Base-by-base conservation (phyloP, 345 rosid genomes). In the Hirschfeldia incana region DNA sequence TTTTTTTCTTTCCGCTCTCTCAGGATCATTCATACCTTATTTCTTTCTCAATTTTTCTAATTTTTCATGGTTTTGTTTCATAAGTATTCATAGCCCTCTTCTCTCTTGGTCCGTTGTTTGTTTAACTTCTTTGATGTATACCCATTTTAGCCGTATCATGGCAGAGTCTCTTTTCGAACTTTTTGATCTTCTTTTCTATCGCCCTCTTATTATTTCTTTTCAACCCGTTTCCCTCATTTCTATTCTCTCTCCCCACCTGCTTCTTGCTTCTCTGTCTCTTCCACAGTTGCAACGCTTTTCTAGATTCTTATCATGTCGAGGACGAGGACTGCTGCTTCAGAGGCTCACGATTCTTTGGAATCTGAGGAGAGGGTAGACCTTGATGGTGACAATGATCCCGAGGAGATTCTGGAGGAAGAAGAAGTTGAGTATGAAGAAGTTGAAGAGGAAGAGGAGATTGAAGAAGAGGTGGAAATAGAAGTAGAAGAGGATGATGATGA, bases 281-380 rank as follows among this genome's bases (percentile, higher is more conserved):
- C 78, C 92, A 89, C 92, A 94, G 91, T 87, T 86, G 80, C 88
- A 84, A 78, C 87, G 83, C 85, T 85, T 86, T 81, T 84, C 84
- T 92, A 89, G 87, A 89, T 86, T 69, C 83, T 79, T 87, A 83
- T 83, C 81, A 94, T 94, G 97, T 88, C 94, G 80, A 89, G 96
- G 85, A 80, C 87, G 86, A 88, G 85, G 88, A 83, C 46, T 67
- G 80, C 44, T 37, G 44, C 44, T 37, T 37, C 44, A 37, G 44
- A 84, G 21, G 21, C 21, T 21, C 21, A 21, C 21, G 21, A 21
- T 21, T 21, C 21, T 21, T 21, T 21, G 21, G 21, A 21, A 21
- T 21, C 21, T 62, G 91, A 88, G 71, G 91, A 88, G 74, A 84
- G 82, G 84, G 87, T 89, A 65, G 92, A 92, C 84, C 89, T 88